A percentile compares a stretch with the other conserved stretches of the same genome.
These are phyloP conservation scores for Penicillium egyptiacum DNA, from an alignment of 495 filamentous ascomycete genomes.

Conservation along the genomic window DNA sequence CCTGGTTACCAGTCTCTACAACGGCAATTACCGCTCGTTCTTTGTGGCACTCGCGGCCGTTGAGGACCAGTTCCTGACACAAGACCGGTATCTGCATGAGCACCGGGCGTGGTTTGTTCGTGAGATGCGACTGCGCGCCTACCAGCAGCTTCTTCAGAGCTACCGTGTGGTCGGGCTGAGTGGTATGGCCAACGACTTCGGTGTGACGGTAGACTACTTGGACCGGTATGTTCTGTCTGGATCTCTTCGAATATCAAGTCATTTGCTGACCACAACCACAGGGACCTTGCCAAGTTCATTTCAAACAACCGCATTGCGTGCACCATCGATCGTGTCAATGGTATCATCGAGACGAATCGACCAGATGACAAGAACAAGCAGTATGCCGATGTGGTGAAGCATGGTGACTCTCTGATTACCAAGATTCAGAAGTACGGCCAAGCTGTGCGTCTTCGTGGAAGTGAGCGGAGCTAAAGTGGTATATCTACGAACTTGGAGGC, in stretches of 20 bases:
- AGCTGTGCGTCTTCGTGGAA: slow-evolving; percentile 88
- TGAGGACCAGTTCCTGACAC: slow-evolving; percentile 88
- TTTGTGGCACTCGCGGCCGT: slow-evolving; percentile 88
- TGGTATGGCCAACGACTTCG: slow-evolving; percentile 96
- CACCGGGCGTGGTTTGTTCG: slow-evolving; percentile 95
- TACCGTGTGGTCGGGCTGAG: slow-evolving; percentile 94
- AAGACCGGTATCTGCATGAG: slow-evolving; percentile 91
- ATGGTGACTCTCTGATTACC: slow-evolving; percentile 94
- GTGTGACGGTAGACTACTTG: slow-evolving; percentile 91
- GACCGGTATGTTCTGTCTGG: slow-evolving; percentile 63
- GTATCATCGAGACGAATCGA: slow-evolving; percentile 95
- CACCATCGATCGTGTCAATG: slow-evolving; percentile 96
- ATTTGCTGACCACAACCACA: slow-evolving; percentile 34
- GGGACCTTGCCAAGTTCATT: slow-evolving; percentile 95
- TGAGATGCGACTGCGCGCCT: slow-evolving; percentile 94
- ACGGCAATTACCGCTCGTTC: slow-evolving; percentile 88
- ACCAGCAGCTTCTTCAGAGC: slow-evolving; percentile 95
- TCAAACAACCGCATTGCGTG: slow-evolving; percentile 90
- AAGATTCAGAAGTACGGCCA: slow-evolving; percentile 99
- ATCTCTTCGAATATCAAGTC: background rate
- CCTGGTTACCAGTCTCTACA: slow-evolving; percentile 87
- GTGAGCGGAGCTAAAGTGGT: slow-evolving; percentile 67
- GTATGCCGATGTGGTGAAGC: slow-evolving; percentile 94
- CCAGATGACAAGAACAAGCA: slow-evolving; percentile 99
- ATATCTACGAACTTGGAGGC: slow-evolving; percentile 3